Base-by-base conservation (phyloP, 441 rosid genomes). In the Gossypium schwendimanii region DNA sequence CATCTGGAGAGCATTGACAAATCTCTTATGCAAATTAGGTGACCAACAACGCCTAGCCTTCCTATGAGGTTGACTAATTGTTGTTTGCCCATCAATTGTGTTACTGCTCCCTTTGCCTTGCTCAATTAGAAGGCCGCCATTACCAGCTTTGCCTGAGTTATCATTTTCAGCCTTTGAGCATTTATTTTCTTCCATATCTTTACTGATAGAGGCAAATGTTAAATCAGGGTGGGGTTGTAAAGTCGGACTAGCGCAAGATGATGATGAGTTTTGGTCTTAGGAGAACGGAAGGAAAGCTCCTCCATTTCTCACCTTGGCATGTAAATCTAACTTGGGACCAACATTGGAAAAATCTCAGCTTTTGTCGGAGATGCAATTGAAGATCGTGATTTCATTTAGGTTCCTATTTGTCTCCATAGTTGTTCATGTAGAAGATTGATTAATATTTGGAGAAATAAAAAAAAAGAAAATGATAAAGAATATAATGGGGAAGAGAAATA, bases 41-140 rank as follows among this genome's bases (percentile, higher is more conserved):
- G 99, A 95, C 99, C 99, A 95, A 54, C 98, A 95, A 70, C 97
- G 90, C 47, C 99, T 89, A 31, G 97, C 91, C 78, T 95, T 95
- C 80, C 99, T 81, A 71, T 90, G 89, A 81, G 89, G 79, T 71
- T 92, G 96, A 72, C 72, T 67, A 23, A 3, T 2, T 54, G 71
- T 76, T 23, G 74, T 36, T 63, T 86, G 84, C 14, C 84, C 87
- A 44, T 87, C 89, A 8, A 77, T 41, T 20, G 82, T 69, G 66
- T 80, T 81, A 14, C 65, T 70, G 21, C 41, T 67, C 26, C 80
- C 83, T 68, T 81, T 83, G 44, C 64, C 84, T 41, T 80, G 83
- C 44, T 84, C 91, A 33, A 75, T 69, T 20, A 60, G 73, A 62
- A 59, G 61, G 3, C 68, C 76, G 17, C 83, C 80, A 39, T 81